These are phyloP conservation scores for Lithospermum erythrorhizon DNA, from an alignment of 257 asterid species.

Conservation along the genomic window DNA sequence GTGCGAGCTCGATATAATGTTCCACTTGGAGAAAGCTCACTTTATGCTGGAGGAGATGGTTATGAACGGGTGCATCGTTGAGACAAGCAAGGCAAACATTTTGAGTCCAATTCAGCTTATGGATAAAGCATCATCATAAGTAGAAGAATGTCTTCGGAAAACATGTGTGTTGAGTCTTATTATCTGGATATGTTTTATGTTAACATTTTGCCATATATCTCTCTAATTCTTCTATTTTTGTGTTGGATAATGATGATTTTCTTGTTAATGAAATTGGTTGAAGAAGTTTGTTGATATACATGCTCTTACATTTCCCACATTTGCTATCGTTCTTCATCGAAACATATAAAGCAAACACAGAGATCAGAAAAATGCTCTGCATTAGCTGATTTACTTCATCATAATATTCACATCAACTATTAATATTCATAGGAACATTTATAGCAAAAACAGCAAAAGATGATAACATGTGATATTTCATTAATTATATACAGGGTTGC, in stretches of 20 bases:
- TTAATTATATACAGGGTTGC: no score
- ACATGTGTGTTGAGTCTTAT: not conserved
- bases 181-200: not conserved
- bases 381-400: not conserved
- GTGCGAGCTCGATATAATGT: conserved; percentile 97
- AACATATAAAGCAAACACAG: no score
- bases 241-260: not conserved
- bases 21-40: conserved; percentile 94
- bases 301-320: not conserved
- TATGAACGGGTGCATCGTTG: conserved; percentile 86
- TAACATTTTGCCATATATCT: not conserved
- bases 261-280: not conserved
- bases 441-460: not conserved
- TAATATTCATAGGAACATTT: not conserved
- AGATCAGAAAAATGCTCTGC: no score
- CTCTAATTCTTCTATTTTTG: not conserved
- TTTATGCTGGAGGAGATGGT: conserved; percentile 99
- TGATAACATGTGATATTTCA: no score
- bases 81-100: conserved; percentile 86
- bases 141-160: not conserved
- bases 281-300: not conserved
- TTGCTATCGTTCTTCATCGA: no score
- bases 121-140: conserved; percentile 70
- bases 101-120: conserved; percentile 67
- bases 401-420: not conserved